Evolutionary conservation across 2,329 filamentous ascomycete genomes (phyloP), one percentile per base, ranked within the genome.

Genomic region (Cladosporium sp.): DNA sequence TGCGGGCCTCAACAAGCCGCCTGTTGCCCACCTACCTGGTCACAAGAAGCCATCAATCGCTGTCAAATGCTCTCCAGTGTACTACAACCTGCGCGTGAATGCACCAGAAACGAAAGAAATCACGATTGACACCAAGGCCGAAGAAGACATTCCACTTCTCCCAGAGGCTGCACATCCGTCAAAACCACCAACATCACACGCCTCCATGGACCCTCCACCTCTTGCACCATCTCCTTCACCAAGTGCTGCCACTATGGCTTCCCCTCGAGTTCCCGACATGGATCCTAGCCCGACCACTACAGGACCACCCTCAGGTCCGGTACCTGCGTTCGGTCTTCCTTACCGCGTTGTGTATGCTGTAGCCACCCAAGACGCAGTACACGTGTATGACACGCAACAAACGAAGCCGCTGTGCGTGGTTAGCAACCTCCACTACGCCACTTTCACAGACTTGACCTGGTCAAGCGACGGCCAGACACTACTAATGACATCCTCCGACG

Each of bases 31-130:
- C 70, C 78, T 99, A 6, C 93, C 93, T 0, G 93, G 93, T 1
- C 92, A 97, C 70, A 99, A 96, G 76, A 99, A 99, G 69, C 93
- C 93, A 0, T 97, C 93, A 0, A 89, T 99, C 9, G 93, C 91
- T 1, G 89, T 99, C 53, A 89, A 89, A 64, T 99, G 93, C 67
- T 99, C 92, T 12, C 93, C 93, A 0, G 72, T 95, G 19, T 85
- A 88, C 60, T 99, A 97, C 70, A 89, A 85, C 0, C 74, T 95
- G 18, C 83, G 93, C 36, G 82, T 86, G 61, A 72, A 76, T 0
- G 70, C 79, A 8, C 57, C 62, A 15, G 83, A 85, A 3, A 96
- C 91, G 1, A 90, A 87, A 60, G 84, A 95, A 62, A 95, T 99
- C 59, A 96, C 89, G 0, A 89, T 99, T 55, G 93, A 99, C 69